These are phyloP conservation scores for Drosera capensis DNA, from an alignment of 148 eudicot species.

Conservation along the genomic window DNA sequence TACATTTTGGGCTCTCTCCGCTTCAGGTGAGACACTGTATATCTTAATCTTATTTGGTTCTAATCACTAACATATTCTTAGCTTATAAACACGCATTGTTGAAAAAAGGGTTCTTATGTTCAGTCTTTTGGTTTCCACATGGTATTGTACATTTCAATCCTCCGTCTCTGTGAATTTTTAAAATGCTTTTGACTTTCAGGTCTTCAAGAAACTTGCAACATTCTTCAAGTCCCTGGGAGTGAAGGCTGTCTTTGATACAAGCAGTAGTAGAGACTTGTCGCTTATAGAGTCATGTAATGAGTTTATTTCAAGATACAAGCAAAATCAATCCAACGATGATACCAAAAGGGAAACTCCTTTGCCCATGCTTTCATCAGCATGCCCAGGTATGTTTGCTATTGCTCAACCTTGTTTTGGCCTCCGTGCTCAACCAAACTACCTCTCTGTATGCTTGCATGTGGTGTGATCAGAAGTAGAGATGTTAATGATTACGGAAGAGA, in stretches of 20 bases:
- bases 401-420: too few relatives aligned
- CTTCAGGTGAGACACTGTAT: conserved; percentile 26
- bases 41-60: neutral
- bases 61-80: neutral
- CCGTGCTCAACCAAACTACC: neutral
- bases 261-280: conserved; percentile 14
- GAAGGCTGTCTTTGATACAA: conserved; percentile 71
- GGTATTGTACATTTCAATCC: too few relatives aligned
- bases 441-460: neutral
- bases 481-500: too few relatives aligned
- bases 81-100: neutral
- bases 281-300: conserved; percentile 84
- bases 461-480: too few relatives aligned
- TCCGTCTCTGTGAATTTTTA: conserved; percentile 1
- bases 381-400: too few relatives aligned
- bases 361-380: conserved; percentile 69
- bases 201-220: conserved; percentile 57
- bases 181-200: conserved; percentile 26
- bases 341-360: conserved; percentile 25
- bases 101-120: neutral
- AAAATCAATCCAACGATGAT: conserved; percentile 22
- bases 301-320: conserved; percentile 52
- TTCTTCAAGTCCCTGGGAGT: conserved; percentile 79
- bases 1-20: neutral
- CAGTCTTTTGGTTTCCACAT: neutral